Evolutionary conservation across 768 basidiomycete genomes (phyloP), one percentile per base, ranked within the genome.

Genomic region (Plicaturopsis crispa): DNA sequence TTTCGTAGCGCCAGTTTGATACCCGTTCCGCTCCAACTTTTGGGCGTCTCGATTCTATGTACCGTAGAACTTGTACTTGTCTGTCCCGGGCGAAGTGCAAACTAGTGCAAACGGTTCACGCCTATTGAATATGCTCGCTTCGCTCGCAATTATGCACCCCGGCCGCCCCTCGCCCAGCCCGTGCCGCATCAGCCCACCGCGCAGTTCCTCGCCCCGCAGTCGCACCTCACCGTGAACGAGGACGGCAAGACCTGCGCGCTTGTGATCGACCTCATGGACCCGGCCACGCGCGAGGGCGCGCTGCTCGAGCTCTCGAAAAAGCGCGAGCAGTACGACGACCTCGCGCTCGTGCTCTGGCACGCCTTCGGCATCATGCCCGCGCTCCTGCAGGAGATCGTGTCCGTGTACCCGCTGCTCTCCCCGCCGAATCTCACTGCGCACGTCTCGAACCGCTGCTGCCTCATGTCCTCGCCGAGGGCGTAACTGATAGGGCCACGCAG

Each of bases 331-430:
- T 98, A 94, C 55, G 96, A 99, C 56, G 93, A 99, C 62, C 78
- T 99, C 33, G 96, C 96, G 2, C 73, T 98, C 31, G 88, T 99
- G 18, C 72, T 99, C 5, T 99, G 96, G 96, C 93, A 98, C 53
- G 92, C 92, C 2, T 99, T 97, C 53, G 94, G 94, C 35, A 86
- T 98, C 48, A 98, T 99, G 94, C 91, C 94, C 11, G 89, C 91
- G 3, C 74, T 99, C 23, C 70, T 99, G 16, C 90, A 97, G 55
- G 96, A 98, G 63, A 98, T 99, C 54, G 91, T 98, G 36, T 91
- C 93, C 17, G 96, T 99, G 35, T 99, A 99, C 61, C 93, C 94
- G 4, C 73, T 93, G 39, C 77, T 99, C 39, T 88, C 88, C 6
- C 96, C 96, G 0, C 93, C 96, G 3, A 87, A 91, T 49, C 78